These are phyloP conservation scores for Quercus engelmannii DNA, from an alignment of 306 rosid genomes.

Conservation along the genomic window DNA sequence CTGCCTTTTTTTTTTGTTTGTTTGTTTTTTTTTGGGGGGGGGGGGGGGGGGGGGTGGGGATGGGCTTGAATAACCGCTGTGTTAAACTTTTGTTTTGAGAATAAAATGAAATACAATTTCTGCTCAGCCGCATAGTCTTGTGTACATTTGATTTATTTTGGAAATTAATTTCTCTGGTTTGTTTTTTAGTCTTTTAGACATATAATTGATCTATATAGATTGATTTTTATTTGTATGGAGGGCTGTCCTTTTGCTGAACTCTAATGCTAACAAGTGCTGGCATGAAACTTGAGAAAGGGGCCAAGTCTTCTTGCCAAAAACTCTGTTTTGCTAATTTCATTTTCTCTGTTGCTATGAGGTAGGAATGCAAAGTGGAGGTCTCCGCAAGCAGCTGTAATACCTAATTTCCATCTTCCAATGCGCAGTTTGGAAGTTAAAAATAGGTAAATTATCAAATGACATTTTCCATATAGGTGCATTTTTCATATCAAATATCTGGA, in stretches of 20 bases:
- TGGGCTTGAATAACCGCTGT: neutral
- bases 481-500: neutral
- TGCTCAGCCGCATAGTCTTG: neutral
- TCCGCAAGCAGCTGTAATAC: conserved; percentile 59
- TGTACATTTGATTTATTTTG: neutral
- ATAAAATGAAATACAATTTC: neutral
- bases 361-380: conserved; percentile 59
- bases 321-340: conserved; percentile 14
- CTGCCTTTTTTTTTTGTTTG: neutral
- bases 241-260: neutral
- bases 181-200: neutral
- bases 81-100: neutral
- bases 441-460: conserved; percentile 40
- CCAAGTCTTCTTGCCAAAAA: neutral
- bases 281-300: neutral
- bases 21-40: no score
- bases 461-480: conserved; percentile 3
- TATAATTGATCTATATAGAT: neutral
- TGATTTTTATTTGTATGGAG: neutral
- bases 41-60: no score
- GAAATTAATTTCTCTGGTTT: neutral
- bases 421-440: conserved; percentile 86
- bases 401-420: conserved; percentile 86
- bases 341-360: conserved; percentile 20
- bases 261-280: neutral